These are phyloP conservation scores for Tagetes erecta DNA, from an alignment of 129 eudicot genomes.

Conservation along the genomic window DNA sequence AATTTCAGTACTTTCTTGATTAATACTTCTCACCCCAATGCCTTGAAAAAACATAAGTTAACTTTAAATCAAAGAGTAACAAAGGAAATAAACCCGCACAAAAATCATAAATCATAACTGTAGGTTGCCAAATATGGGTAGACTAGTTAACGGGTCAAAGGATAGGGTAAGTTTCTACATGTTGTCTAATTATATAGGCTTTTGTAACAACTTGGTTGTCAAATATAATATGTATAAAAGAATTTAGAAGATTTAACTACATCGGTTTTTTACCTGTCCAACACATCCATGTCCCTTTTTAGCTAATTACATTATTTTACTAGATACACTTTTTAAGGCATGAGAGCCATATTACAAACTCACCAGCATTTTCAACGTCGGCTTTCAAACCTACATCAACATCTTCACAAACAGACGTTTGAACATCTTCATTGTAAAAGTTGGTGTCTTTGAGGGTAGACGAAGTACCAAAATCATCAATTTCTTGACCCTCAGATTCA, in stretches of 20 bases:
- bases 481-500: conserved; percentile 83
- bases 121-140: neutral
- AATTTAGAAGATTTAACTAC: neutral
- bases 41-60: conserved; percentile 22
- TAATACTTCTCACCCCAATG: conserved; percentile 30
- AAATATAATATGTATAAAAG: neutral
- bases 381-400: conserved; percentile 37
- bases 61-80: neutral
- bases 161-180: neutral
- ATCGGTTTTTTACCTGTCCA: neutral
- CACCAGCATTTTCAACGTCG: conserved; percentile 43
- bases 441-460: conserved; percentile 36
- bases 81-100: neutral
- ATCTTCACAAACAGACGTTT: conserved; percentile 31
- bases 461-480: conserved; percentile 64
- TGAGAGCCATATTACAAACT: neutral
- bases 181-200: neutral
- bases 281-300: neutral
- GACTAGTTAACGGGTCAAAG: neutral
- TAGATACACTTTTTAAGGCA: neutral
- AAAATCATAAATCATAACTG: neutral
- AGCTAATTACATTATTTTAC: neutral
- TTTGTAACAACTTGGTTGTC: neutral
- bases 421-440: conserved; percentile 43
- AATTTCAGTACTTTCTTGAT: conserved; percentile 66